Evolutionary conservation across 192 early-diverging fungal genomes (phyloP).

Genomic region (Allomyces macrogynus): DNA sequence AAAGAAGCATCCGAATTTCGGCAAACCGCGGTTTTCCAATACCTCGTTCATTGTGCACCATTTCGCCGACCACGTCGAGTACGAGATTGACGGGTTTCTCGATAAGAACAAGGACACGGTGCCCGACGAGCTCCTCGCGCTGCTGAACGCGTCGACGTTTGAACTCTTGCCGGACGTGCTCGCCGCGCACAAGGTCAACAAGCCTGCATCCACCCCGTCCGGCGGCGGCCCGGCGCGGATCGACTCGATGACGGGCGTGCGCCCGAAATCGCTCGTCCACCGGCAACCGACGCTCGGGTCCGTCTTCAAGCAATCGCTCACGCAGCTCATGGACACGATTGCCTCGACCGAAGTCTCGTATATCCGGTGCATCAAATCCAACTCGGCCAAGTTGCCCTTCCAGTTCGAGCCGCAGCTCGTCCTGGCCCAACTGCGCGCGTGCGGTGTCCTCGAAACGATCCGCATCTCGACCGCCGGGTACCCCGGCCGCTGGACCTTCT

Average conservation of each 20-base stretch:
- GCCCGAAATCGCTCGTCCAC: no score
- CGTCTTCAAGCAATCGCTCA: slow-evolving; percentile 83
- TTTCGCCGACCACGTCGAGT: slow-evolving; percentile 88
- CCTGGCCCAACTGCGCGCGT: slow-evolving; percentile 76
- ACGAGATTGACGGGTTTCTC: slow-evolving; percentile 85
- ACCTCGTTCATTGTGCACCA: slow-evolving; percentile 77
- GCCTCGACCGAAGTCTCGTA: slow-evolving; percentile 82
- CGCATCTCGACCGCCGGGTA: slow-evolving; percentile 96
- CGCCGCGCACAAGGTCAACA: not conserved
- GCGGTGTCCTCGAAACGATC: slow-evolving; percentile 97
- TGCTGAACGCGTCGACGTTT: not conserved
- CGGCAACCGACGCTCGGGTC: slow-evolving; percentile 75
- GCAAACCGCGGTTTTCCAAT: slow-evolving; percentile 76
- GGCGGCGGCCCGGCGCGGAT: not conserved
- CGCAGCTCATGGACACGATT: slow-evolving; percentile 87
- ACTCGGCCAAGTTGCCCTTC: slow-evolving; percentile 81
- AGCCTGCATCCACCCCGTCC: not conserved
- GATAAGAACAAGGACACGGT: slow-evolving; percentile 99
- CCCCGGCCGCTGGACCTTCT: slow-evolving; percentile 67
- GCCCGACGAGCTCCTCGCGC: slow-evolving; percentile 40
- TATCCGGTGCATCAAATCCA: slow-evolving; percentile 98
- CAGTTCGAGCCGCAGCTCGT: slow-evolving; percentile 87
- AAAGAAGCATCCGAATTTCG: slow-evolving; percentile 34
- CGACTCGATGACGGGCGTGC: no score
- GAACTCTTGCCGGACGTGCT: not conserved